Conservation (phyloP, 2,329 filamentous ascomycete species). For the Sporothrix curviconia region DNA sequence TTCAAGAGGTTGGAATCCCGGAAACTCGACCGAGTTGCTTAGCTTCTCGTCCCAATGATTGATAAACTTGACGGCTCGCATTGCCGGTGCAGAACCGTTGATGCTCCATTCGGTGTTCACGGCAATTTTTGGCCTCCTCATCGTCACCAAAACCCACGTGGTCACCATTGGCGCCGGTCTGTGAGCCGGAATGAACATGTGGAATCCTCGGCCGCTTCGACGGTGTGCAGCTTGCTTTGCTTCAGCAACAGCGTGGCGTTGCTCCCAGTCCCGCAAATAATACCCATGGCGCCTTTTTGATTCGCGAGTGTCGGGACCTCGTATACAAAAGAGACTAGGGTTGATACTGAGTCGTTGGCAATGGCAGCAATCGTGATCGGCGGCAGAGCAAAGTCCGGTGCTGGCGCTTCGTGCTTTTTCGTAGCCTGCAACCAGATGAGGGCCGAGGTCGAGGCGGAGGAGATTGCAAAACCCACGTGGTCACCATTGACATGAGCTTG, state of each 20-base stretch:
- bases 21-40: slow-evolving; percentile 59
- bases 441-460: slow-evolving; percentile 54
- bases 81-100: slow-evolving; percentile 62
- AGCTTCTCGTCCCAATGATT: slow-evolving; percentile 65
- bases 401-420: slow-evolving; percentile 34
- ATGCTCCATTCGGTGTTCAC: slow-evolving; percentile 85
- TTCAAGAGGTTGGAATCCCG: slow-evolving; percentile 75
- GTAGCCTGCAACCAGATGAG: slow-evolving; percentile 54
- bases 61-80: slow-evolving; percentile 56
- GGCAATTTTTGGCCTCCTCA: slow-evolving; percentile 56
- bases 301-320: slow-evolving; percentile 54
- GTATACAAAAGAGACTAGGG: slow-evolving; percentile 70
- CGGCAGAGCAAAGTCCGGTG: slow-evolving; percentile 42
- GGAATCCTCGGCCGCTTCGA: slow-evolving; percentile 52
- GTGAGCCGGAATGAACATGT: slow-evolving; percentile 38
- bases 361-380: slow-evolving; percentile 67
- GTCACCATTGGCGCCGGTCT: slow-evolving; percentile 35
- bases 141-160: slow-evolving; percentile 41
- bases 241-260: slow-evolving; percentile 74
- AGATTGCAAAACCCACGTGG: slow-evolving; percentile 62
- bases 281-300: slow-evolving; percentile 66
- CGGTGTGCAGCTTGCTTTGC: slow-evolving; percentile 51
- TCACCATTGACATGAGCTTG: slow-evolving; percentile 62
- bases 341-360: slow-evolving; percentile 75
- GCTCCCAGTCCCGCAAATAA: slow-evolving; percentile 75